Percentiles rank a stretch among this genome's conserved stretches.
These are phyloP conservation scores for Penicillium sp. DNA, from an alignment of 2,329 filamentous ascomycete species.

Conservation along the genomic window DNA sequence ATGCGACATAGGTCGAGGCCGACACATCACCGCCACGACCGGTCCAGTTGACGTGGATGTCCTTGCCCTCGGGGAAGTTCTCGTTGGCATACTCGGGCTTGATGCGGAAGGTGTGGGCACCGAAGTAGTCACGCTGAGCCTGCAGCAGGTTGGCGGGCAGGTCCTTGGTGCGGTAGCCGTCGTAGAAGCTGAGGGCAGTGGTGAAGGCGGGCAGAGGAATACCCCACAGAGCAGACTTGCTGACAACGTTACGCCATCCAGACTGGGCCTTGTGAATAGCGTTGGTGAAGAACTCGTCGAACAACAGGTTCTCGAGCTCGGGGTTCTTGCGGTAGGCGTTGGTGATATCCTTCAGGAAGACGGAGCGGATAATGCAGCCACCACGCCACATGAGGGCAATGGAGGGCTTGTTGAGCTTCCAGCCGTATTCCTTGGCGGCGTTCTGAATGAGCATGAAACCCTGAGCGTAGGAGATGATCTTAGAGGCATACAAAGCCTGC, in stretches of 20 bases:
- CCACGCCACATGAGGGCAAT: constrained; percentile 99
- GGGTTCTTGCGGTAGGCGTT: constrained; percentile 92
- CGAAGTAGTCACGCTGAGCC: constrained; percentile 99
- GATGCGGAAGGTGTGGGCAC: constrained; percentile 86
- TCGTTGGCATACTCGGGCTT: constrained; percentile 77
- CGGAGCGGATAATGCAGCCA: constrained; percentile 99
- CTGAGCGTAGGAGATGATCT: constrained; percentile 99
- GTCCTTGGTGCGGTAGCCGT: constrained; percentile 96
- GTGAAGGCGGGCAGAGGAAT: constrained; percentile 96
- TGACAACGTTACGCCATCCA: constrained; percentile 88
- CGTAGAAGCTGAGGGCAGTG: constrained; percentile 97
- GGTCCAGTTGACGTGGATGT: constrained; percentile 99
- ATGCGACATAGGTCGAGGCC: constrained; percentile 96
- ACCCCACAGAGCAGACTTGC: constrained; percentile 89
- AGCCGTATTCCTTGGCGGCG: constrained; percentile 91
- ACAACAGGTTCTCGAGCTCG: constrained; percentile 95
- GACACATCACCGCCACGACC: constrained; percentile 96
- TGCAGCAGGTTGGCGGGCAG: constrained; percentile 97
- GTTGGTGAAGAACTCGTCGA: constrained; percentile 99
- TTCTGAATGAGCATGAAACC: constrained; percentile 99
- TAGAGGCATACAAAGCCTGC: constrained; percentile 98
- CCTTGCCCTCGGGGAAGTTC: constrained; percentile 80
- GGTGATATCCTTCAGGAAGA: constrained; percentile 99
- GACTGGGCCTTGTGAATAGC: constrained; percentile 95
- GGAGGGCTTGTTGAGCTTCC: constrained; percentile 99